Conservation (phyloP, 192 early-diverging fungal genomes). For the Podila horticola region DNA sequence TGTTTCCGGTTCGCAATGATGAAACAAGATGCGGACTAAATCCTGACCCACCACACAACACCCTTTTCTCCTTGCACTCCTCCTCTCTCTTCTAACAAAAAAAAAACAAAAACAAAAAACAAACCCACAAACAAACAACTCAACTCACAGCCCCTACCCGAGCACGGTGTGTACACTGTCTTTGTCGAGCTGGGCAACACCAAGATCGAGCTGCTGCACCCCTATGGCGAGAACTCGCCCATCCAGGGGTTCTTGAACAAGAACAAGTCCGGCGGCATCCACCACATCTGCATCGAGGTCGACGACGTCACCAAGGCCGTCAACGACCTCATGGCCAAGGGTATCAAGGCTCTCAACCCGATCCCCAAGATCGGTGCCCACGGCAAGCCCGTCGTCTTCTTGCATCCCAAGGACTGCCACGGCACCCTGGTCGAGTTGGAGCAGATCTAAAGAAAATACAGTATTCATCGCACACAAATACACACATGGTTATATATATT, state of each 20-base stretch:
- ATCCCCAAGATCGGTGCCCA: constrained; percentile 88
- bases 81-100: background rate
- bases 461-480: background rate
- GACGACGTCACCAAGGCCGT: constrained; percentile 76
- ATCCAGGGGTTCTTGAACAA: constrained; percentile 83
- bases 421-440: constrained; percentile 84
- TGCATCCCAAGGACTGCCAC: constrained; percentile 87
- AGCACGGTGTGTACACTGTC: constrained; percentile 88
- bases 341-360: constrained; percentile 71
- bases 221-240: constrained; percentile 78
- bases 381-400: constrained; percentile 80
- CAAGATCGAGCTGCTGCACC: constrained; percentile 85
- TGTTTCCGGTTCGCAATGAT: constrained; percentile 1
- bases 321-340: constrained; percentile 68
- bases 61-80: too few species aligned
- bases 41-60: background rate
- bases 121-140: too few species aligned
- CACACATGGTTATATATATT: background rate
- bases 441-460: constrained; percentile 44
- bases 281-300: constrained; percentile 86
- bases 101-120: too few species aligned
- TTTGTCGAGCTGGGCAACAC: constrained; percentile 90
- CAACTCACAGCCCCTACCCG: constrained; percentile 67
- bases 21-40: background rate
- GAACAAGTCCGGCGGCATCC: constrained; percentile 84